Evolutionary conservation across 1,284 basidiomycete genomes (phyloP).

Genomic region (Volvariella volvacea): DNA sequence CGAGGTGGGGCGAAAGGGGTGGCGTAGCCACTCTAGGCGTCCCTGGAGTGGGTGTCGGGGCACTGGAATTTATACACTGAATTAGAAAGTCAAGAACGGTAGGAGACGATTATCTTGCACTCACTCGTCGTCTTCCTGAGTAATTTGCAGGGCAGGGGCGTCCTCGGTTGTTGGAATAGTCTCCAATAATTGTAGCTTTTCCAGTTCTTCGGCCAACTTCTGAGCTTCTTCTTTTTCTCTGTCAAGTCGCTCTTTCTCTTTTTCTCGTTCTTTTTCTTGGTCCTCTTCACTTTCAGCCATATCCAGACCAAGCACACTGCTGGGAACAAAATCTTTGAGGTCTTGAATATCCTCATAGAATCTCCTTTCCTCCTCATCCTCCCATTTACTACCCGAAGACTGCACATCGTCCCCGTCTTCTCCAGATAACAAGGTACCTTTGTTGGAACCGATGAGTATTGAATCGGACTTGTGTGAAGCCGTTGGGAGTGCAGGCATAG

Average conservation of each 20-base stretch:
- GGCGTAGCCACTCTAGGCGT: slow-evolving; percentile 61
- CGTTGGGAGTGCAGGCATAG: slow-evolving; percentile 78
- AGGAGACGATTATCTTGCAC: slow-evolving; percentile 11
- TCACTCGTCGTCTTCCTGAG: slow-evolving; percentile 42
- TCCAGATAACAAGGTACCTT: slow-evolving; percentile 25
- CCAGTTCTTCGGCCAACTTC: slow-evolving; percentile 68
- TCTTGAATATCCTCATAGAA: slow-evolving; percentile 96
- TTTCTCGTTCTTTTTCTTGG: slow-evolving; percentile 32
- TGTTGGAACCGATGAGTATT: slow-evolving; percentile 64
- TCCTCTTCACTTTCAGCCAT: slow-evolving; percentile 29
- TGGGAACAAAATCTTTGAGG: slow-evolving; percentile 87
- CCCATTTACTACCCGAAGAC: slow-evolving; percentile 83
- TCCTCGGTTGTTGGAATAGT: slow-evolving; percentile 13
- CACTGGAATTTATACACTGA: slow-evolving; percentile 31
- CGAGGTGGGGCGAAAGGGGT: slow-evolving; percentile 57
- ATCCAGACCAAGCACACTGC: slow-evolving; percentile 80
- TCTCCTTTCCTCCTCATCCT: slow-evolving; percentile 92
- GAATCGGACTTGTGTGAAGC: slow-evolving; percentile 73
- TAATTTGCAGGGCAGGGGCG: slow-evolving; percentile 16
- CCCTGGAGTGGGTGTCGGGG: slow-evolving; percentile 56
- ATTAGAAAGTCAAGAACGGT: slow-evolving; percentile 5
- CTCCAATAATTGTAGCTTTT: slow-evolving; percentile 34
- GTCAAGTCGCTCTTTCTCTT: slow-evolving; percentile 51
- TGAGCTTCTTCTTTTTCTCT: slow-evolving; percentile 54
- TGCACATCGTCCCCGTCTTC: slow-evolving; percentile 54